Conservation (phyloP, 495 filamentous ascomycete genomes). For the Cudoniella acicularis region DNA sequence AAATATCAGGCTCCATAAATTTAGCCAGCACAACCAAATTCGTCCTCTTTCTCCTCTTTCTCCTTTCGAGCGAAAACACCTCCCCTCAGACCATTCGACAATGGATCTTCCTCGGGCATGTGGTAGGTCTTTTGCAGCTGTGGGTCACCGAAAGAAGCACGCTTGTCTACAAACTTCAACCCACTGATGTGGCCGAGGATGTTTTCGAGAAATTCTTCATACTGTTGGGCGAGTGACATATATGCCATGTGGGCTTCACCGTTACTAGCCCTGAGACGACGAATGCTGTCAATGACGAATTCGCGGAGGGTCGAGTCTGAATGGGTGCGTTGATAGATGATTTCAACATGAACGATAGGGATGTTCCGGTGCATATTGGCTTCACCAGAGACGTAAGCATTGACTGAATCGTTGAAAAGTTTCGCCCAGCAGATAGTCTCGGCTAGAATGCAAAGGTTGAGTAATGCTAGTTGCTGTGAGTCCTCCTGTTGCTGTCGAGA, state of each 20-base stretch:
- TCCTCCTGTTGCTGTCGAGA: neutral
- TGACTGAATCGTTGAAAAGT: constrained; percentile 21
- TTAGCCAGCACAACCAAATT: too few species aligned
- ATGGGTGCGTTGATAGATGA: constrained; percentile 12
- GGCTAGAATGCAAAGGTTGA: constrained; percentile 20
- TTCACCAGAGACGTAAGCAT: constrained; percentile 13
- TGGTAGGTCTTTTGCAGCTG: neutral
- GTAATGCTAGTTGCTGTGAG: constrained; percentile 7
- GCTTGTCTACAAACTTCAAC: neutral
- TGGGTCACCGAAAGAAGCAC: neutral
- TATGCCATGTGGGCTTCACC: neutral
- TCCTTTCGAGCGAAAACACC: neutral
- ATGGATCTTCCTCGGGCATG: neutral
- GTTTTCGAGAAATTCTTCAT: constrained; percentile 5
- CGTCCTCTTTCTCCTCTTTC: neutral
- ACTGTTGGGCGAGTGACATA: neutral
- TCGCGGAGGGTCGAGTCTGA: neutral
- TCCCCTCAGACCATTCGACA: neutral
- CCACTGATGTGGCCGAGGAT: neutral
- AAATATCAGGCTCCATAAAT: too few species aligned
- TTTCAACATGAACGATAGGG: neutral
- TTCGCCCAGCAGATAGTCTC: constrained; percentile 13
- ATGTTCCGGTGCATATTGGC: neutral
- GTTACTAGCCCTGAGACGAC: neutral
- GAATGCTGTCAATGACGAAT: constrained; percentile 7